Evolutionary conservation across 2,329 filamentous ascomycete species (phyloP).

Genomic region (Penicillium vulpinum): DNA sequence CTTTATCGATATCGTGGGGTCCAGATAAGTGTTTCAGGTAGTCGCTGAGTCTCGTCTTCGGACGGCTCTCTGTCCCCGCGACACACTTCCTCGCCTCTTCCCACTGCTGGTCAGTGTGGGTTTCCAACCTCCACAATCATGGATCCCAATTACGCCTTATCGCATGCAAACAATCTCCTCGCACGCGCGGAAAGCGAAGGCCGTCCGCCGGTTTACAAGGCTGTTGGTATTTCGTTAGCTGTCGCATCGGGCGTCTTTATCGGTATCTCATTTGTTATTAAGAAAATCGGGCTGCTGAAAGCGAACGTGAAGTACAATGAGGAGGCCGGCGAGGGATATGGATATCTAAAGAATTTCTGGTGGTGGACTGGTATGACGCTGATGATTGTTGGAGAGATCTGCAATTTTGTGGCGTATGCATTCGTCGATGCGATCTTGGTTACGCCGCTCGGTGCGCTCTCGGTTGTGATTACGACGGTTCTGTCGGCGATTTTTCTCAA

Average conservation of each 20-base stretch:
- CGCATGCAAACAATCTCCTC: conserved; percentile 46
- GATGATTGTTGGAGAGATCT: conserved; percentile 95
- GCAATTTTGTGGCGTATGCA: conserved; percentile 95
- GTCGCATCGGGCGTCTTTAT: conserved; percentile 89
- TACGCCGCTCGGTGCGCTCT: conserved; percentile 84
- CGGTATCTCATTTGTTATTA: conserved; percentile 90
- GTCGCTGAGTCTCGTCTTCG: conserved; percentile 23
- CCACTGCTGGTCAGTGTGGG: conserved; percentile 46
- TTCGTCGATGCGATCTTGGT: conserved; percentile 97
- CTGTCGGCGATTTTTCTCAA: conserved; percentile 94
- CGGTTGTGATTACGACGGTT: conserved; percentile 88
- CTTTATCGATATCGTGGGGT: conserved; percentile 15
- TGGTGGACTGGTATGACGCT: conserved; percentile 97
- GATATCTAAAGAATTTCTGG: conserved; percentile 89
- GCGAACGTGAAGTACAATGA: conserved; percentile 97
- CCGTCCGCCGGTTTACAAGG: conserved; percentile 69
- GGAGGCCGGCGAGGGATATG: conserved; percentile 92
- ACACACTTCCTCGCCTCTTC: conserved; percentile 7
- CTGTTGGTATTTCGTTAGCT: conserved; percentile 81
- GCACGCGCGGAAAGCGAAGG: conserved; percentile 43
- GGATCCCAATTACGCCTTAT: conserved; percentile 19
- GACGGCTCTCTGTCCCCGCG: conserved; percentile 22
- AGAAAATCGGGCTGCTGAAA: conserved; percentile 86
- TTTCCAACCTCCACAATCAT: conserved; percentile 31
- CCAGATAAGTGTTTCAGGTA: conserved; percentile 23